Evolutionary conservation across 345 rosid species (phyloP).

Genomic region (Arabidopsis arenosa): DNA sequence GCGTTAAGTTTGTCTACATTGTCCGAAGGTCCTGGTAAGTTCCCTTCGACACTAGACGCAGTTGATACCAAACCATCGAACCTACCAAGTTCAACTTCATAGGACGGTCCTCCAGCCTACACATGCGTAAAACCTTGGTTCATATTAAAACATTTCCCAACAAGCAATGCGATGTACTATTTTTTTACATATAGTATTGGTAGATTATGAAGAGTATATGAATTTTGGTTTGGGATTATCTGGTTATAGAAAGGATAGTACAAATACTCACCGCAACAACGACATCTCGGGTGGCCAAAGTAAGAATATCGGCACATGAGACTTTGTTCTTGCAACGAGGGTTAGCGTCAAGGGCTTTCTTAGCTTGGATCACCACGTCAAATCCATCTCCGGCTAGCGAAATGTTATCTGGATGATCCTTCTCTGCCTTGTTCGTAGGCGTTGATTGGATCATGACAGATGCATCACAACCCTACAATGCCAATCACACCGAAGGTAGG

Average conservation of each 20-base stretch:
- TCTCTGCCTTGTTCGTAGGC: conserved; percentile 63
- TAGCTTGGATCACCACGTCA: conserved; percentile 80
- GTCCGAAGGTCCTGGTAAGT: conserved; percentile 62
- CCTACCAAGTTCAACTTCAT: conserved; percentile 71
- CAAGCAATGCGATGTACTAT: background rate
- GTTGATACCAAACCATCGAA: conserved; percentile 69
- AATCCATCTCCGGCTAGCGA: conserved; percentile 84
- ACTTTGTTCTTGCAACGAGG: conserved; percentile 62
- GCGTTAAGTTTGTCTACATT: conserved; percentile 60
- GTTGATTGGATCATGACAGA: conserved; percentile 65
- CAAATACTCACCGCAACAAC: conserved; percentile 51
- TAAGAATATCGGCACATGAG: conserved; percentile 80
- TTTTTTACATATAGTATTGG: background rate
- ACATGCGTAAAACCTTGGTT: background rate
- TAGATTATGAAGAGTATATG: background rate
- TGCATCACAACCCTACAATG: conserved; percentile 72
- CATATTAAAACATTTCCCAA: background rate
- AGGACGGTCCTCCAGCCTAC: conserved; percentile 77
- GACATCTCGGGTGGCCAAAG: conserved; percentile 78
- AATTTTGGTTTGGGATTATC: background rate
- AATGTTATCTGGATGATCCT: conserved; percentile 77
- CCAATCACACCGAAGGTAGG: background rate
- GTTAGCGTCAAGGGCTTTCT: conserved; percentile 60
- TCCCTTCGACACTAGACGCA: conserved; percentile 62
- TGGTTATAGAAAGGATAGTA: background rate